Evolutionary conservation across 2,329 filamentous ascomycete species (phyloP).

Genomic region (Botrytis squamosa): DNA sequence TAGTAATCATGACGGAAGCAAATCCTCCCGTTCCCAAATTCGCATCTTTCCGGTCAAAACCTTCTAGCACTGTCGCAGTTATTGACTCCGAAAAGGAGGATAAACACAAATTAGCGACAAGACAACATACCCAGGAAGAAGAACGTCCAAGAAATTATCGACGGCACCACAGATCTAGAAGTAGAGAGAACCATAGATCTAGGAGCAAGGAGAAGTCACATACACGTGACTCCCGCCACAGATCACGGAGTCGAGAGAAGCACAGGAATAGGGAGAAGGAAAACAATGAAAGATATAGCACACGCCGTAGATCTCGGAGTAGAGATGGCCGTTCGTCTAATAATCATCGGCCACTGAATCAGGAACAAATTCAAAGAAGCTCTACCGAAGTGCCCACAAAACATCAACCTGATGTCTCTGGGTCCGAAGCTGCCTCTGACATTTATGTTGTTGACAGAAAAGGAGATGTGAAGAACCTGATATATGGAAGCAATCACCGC

Average conservation of each 20-base stretch:
- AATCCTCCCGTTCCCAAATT: constrained; percentile 62
- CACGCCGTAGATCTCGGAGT: neutral
- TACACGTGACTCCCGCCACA: constrained; percentile 6
- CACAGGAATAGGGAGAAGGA: constrained; percentile 21
- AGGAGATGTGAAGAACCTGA: constrained; percentile 73
- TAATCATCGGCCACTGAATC: neutral
- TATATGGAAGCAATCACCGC: constrained; percentile 71
- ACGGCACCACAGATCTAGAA: constrained; percentile 19
- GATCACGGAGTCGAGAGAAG: constrained; percentile 19
- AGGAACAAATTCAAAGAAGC: neutral
- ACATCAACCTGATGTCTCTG: constrained; percentile 7
- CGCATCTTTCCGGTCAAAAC: constrained; percentile 66
- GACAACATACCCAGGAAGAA: constrained; percentile 10
- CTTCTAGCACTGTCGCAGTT: constrained; percentile 23
- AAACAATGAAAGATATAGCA: constrained; percentile 25
- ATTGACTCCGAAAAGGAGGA: constrained; percentile 20
- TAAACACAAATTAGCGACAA: constrained; percentile 24
- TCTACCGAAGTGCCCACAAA: constrained; percentile 8
- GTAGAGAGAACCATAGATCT: constrained; percentile 11
- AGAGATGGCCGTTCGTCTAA: constrained; percentile 20
- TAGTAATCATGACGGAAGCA: constrained; percentile 31
- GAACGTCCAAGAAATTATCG: constrained; percentile 9
- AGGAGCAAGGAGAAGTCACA: constrained; percentile 8
- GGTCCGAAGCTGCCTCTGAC: constrained; percentile 25
- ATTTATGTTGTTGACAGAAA: constrained; percentile 67